Conservation (phyloP, 352 stramenopile genomes). For the Phytophthora syringae region DNA sequence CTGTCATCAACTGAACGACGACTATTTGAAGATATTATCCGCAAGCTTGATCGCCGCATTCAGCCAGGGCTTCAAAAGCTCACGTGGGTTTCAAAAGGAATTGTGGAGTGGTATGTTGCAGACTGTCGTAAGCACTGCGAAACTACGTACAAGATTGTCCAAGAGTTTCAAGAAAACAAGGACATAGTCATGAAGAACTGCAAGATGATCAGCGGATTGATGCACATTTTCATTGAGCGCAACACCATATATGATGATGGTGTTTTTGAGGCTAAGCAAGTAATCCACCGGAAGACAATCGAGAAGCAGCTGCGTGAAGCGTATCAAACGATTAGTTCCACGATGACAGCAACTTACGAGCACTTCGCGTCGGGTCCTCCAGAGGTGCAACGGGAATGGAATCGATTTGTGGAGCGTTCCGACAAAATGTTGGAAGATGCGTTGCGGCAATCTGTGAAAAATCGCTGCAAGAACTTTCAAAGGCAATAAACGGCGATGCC, state of each 20-base stretch:
- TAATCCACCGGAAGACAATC: conserved; percentile 86
- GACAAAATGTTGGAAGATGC: conserved; percentile 93
- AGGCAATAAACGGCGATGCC: conserved; percentile 94
- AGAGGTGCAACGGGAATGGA: conserved; percentile 94
- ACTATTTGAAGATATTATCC: conserved; percentile 95
- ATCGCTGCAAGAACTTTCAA: conserved; percentile 94
- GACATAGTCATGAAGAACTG: conserved; percentile 88
- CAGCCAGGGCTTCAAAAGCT: conserved; percentile 93
- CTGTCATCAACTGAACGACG: conserved; percentile 89
- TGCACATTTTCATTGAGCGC: conserved; percentile 94
- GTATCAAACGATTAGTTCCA: conserved; percentile 88
- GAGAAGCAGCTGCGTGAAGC: conserved; percentile 78
- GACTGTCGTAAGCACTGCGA: conserved; percentile 92
- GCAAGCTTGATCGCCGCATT: conserved; percentile 93
- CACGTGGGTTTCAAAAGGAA: conserved; percentile 93
- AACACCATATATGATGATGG: conserved; percentile 94
- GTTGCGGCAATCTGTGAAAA: conserved; percentile 93
- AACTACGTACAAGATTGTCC: conserved; percentile 88
- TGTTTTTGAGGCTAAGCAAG: conserved; percentile 93
- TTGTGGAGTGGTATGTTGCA: conserved; percentile 93
- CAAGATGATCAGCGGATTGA: conserved; percentile 87
- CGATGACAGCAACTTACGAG: conserved; percentile 92
- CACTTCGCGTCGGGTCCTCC: conserved; percentile 90
- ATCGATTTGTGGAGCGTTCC: conserved; percentile 88
- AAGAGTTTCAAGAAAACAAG: conserved; percentile 91